Evolutionary conservation across 2,329 filamentous ascomycete genomes (phyloP).

Genomic region (Ambrosiella beaveri): DNA sequence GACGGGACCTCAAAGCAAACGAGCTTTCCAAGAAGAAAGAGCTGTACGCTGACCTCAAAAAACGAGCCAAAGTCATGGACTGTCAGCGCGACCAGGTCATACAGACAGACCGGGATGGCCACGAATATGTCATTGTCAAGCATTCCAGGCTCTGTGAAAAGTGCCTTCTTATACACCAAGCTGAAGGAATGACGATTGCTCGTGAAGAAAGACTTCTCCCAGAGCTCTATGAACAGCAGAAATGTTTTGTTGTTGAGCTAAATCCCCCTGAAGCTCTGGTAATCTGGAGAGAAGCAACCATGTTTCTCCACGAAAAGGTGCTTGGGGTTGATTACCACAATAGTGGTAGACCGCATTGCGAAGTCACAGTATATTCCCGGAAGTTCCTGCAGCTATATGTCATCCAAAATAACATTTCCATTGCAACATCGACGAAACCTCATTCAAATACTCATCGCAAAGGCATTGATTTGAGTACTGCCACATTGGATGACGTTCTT

Average conservation of each 20-base stretch:
- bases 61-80: too few relatives aligned
- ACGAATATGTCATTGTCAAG: too few relatives aligned
- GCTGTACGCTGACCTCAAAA: too few relatives aligned
- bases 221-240: constrained; percentile 19
- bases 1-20: too few relatives aligned
- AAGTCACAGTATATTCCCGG: neutral
- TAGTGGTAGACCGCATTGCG: neutral
- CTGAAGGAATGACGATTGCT: constrained; percentile 25
- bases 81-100: too few relatives aligned
- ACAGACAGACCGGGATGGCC: too few relatives aligned
- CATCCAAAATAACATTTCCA: neutral
- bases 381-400: neutral
- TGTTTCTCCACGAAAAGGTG: neutral
- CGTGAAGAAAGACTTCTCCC: constrained; percentile 39
- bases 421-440: constrained; percentile 22
- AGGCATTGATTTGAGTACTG: constrained; percentile 15
- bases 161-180: constrained; percentile 14
- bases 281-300: neutral
- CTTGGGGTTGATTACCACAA: neutral
- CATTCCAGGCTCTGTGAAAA: neutral
- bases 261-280: constrained; percentile 20
- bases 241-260: constrained; percentile 31
- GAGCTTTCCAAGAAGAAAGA: too few relatives aligned
- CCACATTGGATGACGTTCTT: constrained; percentile 23
- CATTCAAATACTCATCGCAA: constrained; percentile 21